Conservation (phyloP, 1,284 basidiomycete species). For the Ustilago loliicola region DNA sequence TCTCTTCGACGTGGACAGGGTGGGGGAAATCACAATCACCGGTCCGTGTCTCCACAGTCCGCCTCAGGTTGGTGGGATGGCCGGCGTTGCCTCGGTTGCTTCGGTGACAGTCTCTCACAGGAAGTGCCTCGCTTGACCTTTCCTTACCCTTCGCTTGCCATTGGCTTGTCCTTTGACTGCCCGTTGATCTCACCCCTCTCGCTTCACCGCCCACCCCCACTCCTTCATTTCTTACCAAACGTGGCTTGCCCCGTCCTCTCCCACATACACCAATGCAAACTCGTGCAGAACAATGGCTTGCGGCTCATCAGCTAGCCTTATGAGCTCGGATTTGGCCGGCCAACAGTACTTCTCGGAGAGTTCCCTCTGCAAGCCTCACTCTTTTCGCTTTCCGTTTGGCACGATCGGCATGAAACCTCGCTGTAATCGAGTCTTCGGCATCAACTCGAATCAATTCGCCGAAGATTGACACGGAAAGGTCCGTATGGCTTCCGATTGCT, state of each 20-base stretch:
- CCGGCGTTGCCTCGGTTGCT: too few species aligned
- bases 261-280: background rate
- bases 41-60: background rate
- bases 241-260: background rate
- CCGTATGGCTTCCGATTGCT: background rate
- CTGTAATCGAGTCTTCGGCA: background rate
- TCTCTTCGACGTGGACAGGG: constrained; percentile 1
- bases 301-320: background rate
- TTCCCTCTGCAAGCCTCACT: constrained; percentile 11
- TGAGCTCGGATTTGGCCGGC: constrained; percentile 3
- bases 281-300: background rate
- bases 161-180: background rate
- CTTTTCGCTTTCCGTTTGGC: background rate
- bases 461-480: background rate
- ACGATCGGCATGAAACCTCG: background rate
- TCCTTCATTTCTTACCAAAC: too few species aligned
- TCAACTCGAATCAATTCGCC: background rate
- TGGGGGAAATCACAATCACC: background rate
- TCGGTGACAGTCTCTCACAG: too few species aligned
- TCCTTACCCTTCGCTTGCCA: too few species aligned
- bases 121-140: too few species aligned
- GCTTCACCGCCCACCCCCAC: background rate
- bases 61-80: too few species aligned
- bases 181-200: background rate
- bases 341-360: background rate